Evolutionary conservation across 2,329 filamentous ascomycete genomes (phyloP).

Genomic region (Aspergillus glaucus): DNA sequence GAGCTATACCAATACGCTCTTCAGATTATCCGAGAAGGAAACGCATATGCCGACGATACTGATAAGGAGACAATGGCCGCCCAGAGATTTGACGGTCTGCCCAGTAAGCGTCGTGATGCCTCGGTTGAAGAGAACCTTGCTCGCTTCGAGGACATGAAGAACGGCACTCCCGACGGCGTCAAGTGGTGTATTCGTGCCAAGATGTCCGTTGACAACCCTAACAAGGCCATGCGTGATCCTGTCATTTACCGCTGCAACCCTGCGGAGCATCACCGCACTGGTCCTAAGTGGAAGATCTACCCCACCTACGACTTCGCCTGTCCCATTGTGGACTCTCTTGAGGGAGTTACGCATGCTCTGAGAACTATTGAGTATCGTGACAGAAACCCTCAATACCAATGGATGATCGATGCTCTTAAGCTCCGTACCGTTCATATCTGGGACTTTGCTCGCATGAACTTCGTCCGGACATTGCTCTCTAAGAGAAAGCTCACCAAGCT

Average conservation of each 20-base stretch:
- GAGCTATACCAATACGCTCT: constrained; percentile 81
- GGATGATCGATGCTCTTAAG: constrained; percentile 45
- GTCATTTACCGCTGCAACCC: constrained; percentile 95
- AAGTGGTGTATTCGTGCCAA: constrained; percentile 92
- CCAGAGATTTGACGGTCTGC: constrained; percentile 75
- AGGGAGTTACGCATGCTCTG: constrained; percentile 60
- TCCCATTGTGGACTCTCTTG: constrained; percentile 56
- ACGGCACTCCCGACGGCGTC: constrained; percentile 68
- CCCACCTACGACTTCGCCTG: constrained; percentile 63
- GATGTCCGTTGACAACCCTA: constrained; percentile 83
- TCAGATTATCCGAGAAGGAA: constrained; percentile 75
- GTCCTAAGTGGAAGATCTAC: constrained; percentile 60
- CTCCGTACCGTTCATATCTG: constrained; percentile 44
- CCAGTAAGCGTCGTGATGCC: constrained; percentile 73
- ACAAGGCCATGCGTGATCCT: constrained; percentile 93
- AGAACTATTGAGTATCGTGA: constrained; percentile 57
- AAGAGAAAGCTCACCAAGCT: constrained; percentile 49
- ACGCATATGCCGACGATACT: constrained; percentile 93
- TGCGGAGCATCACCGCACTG: constrained; percentile 56
- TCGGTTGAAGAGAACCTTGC: constrained; percentile 75
- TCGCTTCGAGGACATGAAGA: constrained; percentile 91
- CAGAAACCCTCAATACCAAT: constrained; percentile 47
- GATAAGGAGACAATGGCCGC: constrained; percentile 80
- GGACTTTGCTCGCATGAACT: constrained; percentile 50
- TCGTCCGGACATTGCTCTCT: constrained; percentile 45